Conservation (phyloP, 305 asterid species). For the Andrographis paniculata region DNA sequence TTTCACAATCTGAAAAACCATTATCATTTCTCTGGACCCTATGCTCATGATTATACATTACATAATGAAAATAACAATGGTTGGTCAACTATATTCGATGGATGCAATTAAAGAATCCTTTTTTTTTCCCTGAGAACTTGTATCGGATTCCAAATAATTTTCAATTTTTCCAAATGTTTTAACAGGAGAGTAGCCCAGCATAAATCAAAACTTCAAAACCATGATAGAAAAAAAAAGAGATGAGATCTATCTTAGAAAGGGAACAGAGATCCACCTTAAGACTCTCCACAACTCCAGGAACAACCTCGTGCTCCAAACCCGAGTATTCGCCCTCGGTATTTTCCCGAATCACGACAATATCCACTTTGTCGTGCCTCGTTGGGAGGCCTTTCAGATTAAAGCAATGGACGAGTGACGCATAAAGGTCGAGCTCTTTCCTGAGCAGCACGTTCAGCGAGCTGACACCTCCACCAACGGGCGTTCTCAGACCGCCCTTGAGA, state of each 20-base stretch:
- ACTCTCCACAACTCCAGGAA: conserved; percentile 97
- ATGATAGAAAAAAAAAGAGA: neutral
- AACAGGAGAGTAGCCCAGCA: neutral
- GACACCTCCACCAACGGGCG: conserved; percentile 97
- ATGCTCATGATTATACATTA: conserved; percentile 4
- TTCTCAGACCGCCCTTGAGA: conserved; percentile 79
- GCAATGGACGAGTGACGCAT: conserved; percentile 86
- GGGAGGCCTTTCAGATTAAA: conserved; percentile 70
- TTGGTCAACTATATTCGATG: neutral
- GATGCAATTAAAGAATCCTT: neutral
- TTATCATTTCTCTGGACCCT: neutral
- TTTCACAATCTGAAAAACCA: conserved; percentile 1
- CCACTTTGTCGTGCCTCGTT: conserved; percentile 72
- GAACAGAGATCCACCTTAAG: conserved; percentile 48
- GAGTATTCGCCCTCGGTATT: conserved; percentile 98
- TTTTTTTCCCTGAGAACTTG: neutral
- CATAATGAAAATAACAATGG: neutral
- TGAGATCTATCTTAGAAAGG: neutral
- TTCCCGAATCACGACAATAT: conserved; percentile 95
- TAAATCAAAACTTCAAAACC: conserved; percentile 1
- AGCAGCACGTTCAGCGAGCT: conserved; percentile 69
- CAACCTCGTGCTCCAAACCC: conserved; percentile 98
- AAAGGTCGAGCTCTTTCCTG: conserved; percentile 86
- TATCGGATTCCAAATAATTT: neutral
- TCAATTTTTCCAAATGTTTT: neutral